These are phyloP conservation scores for Actinomortierella wolfii DNA, from an alignment of 371 early-diverging fungal species.

Conservation along the genomic window DNA sequence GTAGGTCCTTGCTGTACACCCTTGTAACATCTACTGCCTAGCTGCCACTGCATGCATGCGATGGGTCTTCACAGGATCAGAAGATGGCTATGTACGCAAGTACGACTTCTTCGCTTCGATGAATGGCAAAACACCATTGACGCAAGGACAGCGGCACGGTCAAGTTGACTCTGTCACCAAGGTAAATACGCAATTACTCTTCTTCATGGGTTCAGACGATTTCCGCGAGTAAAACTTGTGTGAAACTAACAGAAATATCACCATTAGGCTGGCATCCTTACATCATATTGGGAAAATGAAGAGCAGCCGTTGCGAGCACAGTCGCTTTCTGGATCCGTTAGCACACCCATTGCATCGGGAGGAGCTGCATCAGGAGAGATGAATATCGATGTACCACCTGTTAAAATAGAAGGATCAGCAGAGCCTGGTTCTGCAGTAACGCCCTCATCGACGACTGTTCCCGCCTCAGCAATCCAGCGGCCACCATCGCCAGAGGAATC, in stretches of 20 bases:
- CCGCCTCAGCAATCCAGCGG: constrained; percentile 1
- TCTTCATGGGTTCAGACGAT: neutral
- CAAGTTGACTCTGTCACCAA: constrained; percentile 86
- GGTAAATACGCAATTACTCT: constrained; percentile 47
- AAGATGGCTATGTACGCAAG: constrained; percentile 92
- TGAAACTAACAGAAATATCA: neutral
- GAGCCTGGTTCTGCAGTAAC: constrained; percentile 12
- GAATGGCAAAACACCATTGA: constrained; percentile 82
- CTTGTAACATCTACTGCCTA: constrained; percentile 74
- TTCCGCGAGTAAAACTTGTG: no score
- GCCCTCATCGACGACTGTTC: constrained; percentile 4
- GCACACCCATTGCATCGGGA: constrained; percentile 1
- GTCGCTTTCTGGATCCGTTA: constrained; percentile 24
- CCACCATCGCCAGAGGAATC: constrained; percentile 48
- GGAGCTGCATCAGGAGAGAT: constrained; percentile 10
- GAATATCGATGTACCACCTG: constrained; percentile 18
- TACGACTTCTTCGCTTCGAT: constrained; percentile 91
- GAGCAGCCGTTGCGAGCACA: constrained; percentile 55
- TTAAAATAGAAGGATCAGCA: constrained; percentile 22
- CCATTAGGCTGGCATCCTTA: constrained; percentile 75
- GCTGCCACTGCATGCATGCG: constrained; percentile 83
- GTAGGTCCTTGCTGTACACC: constrained; percentile 76
- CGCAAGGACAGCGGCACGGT: constrained; percentile 84
- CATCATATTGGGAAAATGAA: constrained; percentile 94
- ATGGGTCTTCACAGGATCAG: constrained; percentile 93